Conservation (phyloP, 352 stramenopile genomes). For the Phytopythium kandeliae region DNA sequence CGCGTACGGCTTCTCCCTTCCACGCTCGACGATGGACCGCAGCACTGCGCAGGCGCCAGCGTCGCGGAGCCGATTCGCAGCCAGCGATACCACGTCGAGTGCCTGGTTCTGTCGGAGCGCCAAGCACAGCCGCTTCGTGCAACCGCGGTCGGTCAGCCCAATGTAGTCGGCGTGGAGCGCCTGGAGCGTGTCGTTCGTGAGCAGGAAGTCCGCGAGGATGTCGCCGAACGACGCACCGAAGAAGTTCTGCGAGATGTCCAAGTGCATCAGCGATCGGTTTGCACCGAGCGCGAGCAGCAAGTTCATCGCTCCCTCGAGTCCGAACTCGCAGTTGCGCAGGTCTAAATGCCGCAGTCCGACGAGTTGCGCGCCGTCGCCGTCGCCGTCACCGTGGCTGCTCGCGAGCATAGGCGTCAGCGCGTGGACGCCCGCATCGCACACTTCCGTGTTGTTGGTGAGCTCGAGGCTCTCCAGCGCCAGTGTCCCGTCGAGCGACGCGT, state of each 20-base stretch:
- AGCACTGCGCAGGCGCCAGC: slow-evolving; percentile 41
- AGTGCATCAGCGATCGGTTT: slow-evolving; percentile 45
- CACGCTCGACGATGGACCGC: slow-evolving; percentile 40
- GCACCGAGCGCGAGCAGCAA: slow-evolving; percentile 46
- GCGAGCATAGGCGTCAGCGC: slow-evolving; percentile 61
- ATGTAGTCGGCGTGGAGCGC: slow-evolving; percentile 59
- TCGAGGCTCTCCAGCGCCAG: slow-evolving; percentile 50
- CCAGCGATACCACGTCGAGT: slow-evolving; percentile 49
- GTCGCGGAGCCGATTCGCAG: slow-evolving; percentile 66
- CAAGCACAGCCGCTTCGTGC: slow-evolving; percentile 33
- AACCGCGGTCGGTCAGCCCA: slow-evolving; percentile 43
- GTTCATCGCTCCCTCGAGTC: slow-evolving; percentile 51
- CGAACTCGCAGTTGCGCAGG: slow-evolving; percentile 59
- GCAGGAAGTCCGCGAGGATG: slow-evolving; percentile 57
- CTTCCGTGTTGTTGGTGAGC: slow-evolving; percentile 57
- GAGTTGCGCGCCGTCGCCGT: background rate
- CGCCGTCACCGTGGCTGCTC: slow-evolving; percentile 2
- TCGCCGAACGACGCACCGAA: slow-evolving; percentile 59
- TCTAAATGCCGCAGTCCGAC: slow-evolving; percentile 52
- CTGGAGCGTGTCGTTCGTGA: slow-evolving; percentile 42
- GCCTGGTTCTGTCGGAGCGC: slow-evolving; percentile 45
- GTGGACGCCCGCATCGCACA: slow-evolving; percentile 56
- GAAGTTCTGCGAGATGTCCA: slow-evolving; percentile 77
- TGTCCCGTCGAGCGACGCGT: slow-evolving; percentile 37
- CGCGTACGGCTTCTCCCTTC: slow-evolving; percentile 27